Conservation (phyloP, 805 yeast species). For the Ogataea polymorpha region DNA sequence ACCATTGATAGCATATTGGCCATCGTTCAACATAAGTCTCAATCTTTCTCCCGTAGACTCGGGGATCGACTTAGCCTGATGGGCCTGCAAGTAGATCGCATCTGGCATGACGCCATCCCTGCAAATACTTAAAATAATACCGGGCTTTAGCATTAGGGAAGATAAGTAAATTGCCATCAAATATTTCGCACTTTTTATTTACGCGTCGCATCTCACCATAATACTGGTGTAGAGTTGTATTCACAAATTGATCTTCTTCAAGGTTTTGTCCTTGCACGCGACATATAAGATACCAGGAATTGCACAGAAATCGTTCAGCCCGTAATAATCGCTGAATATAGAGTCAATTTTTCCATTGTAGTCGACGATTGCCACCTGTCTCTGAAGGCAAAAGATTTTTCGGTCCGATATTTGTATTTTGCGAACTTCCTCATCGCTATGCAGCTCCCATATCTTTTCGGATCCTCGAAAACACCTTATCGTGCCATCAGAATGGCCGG, state of each 20-base stretch:
- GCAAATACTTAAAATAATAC: conserved; percentile 23
- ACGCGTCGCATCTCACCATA: conserved; percentile 8
- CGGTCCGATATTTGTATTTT: neutral
- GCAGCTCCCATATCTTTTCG: neutral
- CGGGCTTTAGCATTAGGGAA: conserved; percentile 19
- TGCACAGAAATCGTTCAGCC: neutral
- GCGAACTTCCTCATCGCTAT: neutral
- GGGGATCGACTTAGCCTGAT: conserved; percentile 31
- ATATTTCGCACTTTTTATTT: conserved; percentile 5
- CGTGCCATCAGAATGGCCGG: conserved; percentile 22
- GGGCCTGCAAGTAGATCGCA: conserved; percentile 29
- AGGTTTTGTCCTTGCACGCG: neutral
- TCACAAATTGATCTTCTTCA: neutral
- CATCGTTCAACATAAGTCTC: conserved; percentile 51
- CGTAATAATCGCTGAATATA: neutral
- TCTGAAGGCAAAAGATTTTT: neutral
- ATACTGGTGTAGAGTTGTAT: conserved; percentile 1
- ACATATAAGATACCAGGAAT: neutral
- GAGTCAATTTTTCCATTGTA: neutral
- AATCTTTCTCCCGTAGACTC: conserved; percentile 41
- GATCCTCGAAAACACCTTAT: neutral
- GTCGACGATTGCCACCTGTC: neutral
- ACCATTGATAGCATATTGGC: conserved; percentile 47
- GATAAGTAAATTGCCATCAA: conserved; percentile 13
- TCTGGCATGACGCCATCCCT: conserved; percentile 20